Evolutionary conservation across 805 yeast genomes (phyloP).

Genomic region (Zygosaccharomyces bailii): DNA sequence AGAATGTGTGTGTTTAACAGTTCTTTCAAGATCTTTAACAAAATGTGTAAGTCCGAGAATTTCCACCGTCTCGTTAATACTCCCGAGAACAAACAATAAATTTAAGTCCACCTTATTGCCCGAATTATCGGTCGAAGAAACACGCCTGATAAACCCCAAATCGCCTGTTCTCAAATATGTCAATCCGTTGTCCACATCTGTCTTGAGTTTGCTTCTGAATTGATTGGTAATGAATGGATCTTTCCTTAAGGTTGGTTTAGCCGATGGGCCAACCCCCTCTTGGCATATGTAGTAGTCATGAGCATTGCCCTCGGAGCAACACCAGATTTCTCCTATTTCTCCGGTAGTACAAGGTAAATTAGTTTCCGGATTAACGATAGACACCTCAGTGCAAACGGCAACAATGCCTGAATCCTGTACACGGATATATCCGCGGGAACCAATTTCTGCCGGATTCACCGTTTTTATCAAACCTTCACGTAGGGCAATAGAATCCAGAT

Average conservation of each 20-base stretch:
- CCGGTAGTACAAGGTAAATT: conserved; percentile 73
- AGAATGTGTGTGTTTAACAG: conserved; percentile 53
- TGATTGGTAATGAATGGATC: conserved; percentile 54
- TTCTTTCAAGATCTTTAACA: conserved; percentile 74
- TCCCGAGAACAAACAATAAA: conserved; percentile 79
- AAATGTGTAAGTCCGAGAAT: conserved; percentile 88
- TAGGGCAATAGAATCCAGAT: conserved; percentile 81
- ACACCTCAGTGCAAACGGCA: conserved; percentile 89
- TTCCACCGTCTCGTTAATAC: conserved; percentile 84
- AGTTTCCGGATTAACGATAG: conserved; percentile 94
- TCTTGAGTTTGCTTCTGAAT: conserved; percentile 56
- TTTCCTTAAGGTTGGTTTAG: conserved; percentile 40
- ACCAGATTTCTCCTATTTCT: conserved; percentile 97
- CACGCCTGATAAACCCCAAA: conserved; percentile 83
- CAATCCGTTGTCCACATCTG: conserved; percentile 59
- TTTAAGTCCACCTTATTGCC: conserved; percentile 52
- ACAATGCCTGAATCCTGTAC: conserved; percentile 95
- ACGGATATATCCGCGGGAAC: conserved; percentile 48
- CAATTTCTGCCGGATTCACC: conserved; percentile 52
- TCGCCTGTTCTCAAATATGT: conserved; percentile 88
- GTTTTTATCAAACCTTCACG: conserved; percentile 84
- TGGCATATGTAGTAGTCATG: conserved; percentile 52
- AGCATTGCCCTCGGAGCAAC: conserved; percentile 81
- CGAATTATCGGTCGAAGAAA: conserved; percentile 43
- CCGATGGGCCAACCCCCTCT: conserved; percentile 13